Percentiles rank a stretch among this genome's conserved stretches.
Evolutionary conservation across 202 grass and related monocot genomes (phyloP).

Genomic region (Elaeis oleifera): DNA sequence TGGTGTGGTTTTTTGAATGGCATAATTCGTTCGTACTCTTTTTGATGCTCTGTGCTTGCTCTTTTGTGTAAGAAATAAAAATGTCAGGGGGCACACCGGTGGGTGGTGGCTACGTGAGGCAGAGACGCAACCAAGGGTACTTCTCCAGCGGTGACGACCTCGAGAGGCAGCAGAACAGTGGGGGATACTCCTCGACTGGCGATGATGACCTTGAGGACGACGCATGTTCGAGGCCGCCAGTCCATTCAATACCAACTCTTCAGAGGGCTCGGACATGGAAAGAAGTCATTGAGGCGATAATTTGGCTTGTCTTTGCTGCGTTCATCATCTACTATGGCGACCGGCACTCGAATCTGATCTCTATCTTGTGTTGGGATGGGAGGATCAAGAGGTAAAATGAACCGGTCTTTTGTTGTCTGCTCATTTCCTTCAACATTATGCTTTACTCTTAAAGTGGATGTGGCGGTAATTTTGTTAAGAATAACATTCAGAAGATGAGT

Average conservation of each 20-base stretch:
- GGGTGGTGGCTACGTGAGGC: neutral
- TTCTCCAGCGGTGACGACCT: neutral
- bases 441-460: neutral
- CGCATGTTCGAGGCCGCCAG: neutral
- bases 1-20: no score
- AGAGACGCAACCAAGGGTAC: neutral
- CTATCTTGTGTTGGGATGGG: neutral
- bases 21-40: no score
- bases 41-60: no score
- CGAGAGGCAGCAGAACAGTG: no score
- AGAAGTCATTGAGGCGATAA: neutral
- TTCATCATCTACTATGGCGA: conserved; percentile 1
- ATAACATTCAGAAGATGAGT: no score
- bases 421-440: neutral
- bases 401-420: neutral
- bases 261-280: neutral
- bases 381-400: conserved; percentile 1
- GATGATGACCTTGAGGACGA: neutral
- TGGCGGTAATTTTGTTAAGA: no score
- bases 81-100: neutral
- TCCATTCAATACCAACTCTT: neutral
- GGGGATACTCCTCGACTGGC: no score
- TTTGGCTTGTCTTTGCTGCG: neutral
- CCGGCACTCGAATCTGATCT: neutral
- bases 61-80: neutral